These are phyloP conservation scores for Keithomyces neogunnii DNA, from an alignment of 2,329 filamentous ascomycete genomes.

Conservation along the genomic window DNA sequence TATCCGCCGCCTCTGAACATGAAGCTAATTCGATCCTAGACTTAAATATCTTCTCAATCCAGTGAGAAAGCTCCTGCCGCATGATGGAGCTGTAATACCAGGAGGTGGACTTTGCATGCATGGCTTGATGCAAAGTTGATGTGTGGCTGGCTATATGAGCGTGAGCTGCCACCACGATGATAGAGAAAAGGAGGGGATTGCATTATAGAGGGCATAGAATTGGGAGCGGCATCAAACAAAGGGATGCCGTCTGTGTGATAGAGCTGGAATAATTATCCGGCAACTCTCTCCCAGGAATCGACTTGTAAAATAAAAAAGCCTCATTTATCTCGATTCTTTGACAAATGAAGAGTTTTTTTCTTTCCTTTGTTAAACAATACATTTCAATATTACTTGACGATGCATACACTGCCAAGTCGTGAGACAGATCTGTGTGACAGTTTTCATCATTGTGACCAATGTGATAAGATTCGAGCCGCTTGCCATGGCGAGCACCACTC, in stretches of 20 bases:
- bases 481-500: neutral
- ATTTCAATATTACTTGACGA: neutral
- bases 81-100: conserved; percentile 25
- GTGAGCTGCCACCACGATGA: conserved; percentile 18
- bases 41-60: conserved; percentile 26
- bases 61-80: conserved; percentile 27
- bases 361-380: conserved; percentile 15
- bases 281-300: conserved; percentile 24
- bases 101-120: conserved; percentile 17
- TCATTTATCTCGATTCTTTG: conserved; percentile 30
- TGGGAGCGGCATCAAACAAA: conserved; percentile 25
- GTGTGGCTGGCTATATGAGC: conserved; percentile 17
- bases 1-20: neutral
- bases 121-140: conserved; percentile 17
- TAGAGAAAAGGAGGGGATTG: conserved; percentile 24
- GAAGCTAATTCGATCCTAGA: conserved; percentile 17
- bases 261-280: conserved; percentile 24
- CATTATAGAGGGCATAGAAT: conserved; percentile 34
- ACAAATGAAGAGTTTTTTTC: conserved; percentile 18
- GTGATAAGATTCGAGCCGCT: too few relatives aligned
- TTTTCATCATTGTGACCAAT: neutral
- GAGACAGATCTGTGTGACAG: neutral
- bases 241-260: conserved; percentile 24
- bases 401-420: neutral
- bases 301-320: conserved; percentile 35